These are phyloP conservation scores for Ascochyta clinopodiicola DNA, from an alignment of 2,329 filamentous ascomycete species.

Conservation along the genomic window DNA sequence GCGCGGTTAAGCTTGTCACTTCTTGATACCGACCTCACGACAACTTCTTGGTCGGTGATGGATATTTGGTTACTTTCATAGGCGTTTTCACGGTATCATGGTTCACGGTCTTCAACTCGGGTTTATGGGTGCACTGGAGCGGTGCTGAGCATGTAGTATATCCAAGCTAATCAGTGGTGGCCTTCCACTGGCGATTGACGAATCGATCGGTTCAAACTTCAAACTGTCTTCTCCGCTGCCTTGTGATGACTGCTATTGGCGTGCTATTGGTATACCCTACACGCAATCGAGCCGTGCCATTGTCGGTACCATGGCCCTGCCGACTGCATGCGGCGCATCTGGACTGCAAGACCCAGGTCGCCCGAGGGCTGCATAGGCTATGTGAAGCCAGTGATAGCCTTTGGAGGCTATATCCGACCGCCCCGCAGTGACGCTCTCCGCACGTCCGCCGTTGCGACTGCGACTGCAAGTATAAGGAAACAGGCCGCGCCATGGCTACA, in stretches of 20 bases:
- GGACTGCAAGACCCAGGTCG: too few relatives aligned
- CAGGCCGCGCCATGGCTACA: neutral
- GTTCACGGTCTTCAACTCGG: slow-evolving; percentile 46
- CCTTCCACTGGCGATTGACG: slow-evolving; percentile 40
- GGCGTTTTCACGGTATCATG: slow-evolving; percentile 47
- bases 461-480: slow-evolving; percentile 7
- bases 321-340: too few relatives aligned
- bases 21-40: slow-evolving; percentile 33
- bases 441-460: slow-evolving; percentile 7
- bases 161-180: slow-evolving; percentile 44
- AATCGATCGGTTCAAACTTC: slow-evolving; percentile 43
- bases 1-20: slow-evolving; percentile 54
- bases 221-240: slow-evolving; percentile 3
- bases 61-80: slow-evolving; percentile 36
- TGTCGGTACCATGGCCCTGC: neutral
- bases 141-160: slow-evolving; percentile 50
- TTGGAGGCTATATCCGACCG: slow-evolving; percentile 7
- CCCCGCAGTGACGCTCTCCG: slow-evolving; percentile 18
- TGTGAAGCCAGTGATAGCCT: slow-evolving; percentile 4
- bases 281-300: neutral
- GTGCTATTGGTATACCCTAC: neutral
- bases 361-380: slow-evolving; percentile 11
- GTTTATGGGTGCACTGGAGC: slow-evolving; percentile 45
- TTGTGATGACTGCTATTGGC: slow-evolving; percentile 4
- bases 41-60: slow-evolving; percentile 33